These are phyloP conservation scores for Russula earlei DNA, from an alignment of 768 basidiomycete species.

Conservation along the genomic window DNA sequence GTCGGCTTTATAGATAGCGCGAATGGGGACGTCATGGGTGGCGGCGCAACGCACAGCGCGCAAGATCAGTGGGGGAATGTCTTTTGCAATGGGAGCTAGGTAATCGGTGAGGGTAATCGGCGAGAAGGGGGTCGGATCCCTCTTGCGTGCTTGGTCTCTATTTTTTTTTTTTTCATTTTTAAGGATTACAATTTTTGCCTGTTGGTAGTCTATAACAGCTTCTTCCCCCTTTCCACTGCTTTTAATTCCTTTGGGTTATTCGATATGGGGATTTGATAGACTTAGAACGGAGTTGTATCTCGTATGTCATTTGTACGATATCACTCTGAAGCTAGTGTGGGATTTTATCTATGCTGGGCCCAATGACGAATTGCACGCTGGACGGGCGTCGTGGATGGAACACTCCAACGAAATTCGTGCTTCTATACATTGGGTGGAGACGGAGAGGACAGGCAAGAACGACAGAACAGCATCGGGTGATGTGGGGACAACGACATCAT, in stretches of 20 bases:
- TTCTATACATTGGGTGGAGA: conserved; percentile 4
- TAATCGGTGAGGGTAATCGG: too few relatives aligned
- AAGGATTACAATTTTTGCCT: too few relatives aligned
- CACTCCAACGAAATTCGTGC: not conserved
- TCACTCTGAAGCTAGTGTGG: not conserved
- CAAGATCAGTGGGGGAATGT: conserved; percentile 69
- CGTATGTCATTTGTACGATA: not conserved
- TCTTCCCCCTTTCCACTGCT: not conserved
- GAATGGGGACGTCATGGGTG: conserved; percentile 35
- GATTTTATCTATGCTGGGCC: not conserved
- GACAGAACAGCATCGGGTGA: not conserved
- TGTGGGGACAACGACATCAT: conserved; percentile 31
- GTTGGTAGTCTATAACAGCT: not conserved
- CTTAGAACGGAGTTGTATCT: not conserved
- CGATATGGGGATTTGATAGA: not conserved
- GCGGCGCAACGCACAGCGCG: conserved; percentile 43
- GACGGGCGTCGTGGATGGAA: too few relatives aligned
- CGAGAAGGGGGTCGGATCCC: too few relatives aligned
- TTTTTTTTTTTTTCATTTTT: too few relatives aligned
- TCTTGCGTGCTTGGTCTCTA: too few relatives aligned
- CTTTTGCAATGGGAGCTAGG: conserved; percentile 49
- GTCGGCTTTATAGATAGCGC: conserved; percentile 62
- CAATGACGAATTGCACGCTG: not conserved
- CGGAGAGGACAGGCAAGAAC: not conserved
- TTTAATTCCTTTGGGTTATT: too few relatives aligned